Conservation (phyloP, 2,329 filamentous ascomycete species). For the Curvularia spicifera region DNA sequence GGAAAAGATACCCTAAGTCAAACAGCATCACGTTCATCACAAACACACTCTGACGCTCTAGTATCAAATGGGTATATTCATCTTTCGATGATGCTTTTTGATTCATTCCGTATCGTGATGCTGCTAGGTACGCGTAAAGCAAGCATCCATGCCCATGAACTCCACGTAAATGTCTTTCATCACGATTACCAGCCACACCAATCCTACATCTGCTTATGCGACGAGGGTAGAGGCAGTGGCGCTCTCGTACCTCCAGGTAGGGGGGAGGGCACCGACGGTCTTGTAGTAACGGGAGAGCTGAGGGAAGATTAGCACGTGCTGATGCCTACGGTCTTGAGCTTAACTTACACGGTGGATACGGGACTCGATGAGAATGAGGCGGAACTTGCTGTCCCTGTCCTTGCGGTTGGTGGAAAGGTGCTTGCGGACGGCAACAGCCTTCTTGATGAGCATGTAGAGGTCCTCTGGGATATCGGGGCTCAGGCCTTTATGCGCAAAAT, state of each 20-base stretch:
- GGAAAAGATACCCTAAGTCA: conserved; percentile 31
- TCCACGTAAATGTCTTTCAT: conserved; percentile 42
- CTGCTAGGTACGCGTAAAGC: conserved; percentile 45
- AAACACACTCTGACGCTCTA: conserved; percentile 16
- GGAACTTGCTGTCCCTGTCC: conserved; percentile 99
- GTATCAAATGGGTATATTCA: conserved; percentile 29
- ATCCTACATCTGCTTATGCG: conserved; percentile 50
- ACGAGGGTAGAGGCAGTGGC: conserved; percentile 72
- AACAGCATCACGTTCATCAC: conserved; percentile 16
- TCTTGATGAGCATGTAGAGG: conserved; percentile 99
- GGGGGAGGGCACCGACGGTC: conserved; percentile 81
- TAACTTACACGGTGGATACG: conserved; percentile 83
- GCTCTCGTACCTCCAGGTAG: conserved; percentile 99
- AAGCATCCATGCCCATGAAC: conserved; percentile 47
- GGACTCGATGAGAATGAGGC: conserved; percentile 99
- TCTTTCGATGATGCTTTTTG: conserved; percentile 44
- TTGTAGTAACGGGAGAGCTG: conserved; percentile 98
- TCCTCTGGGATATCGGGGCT: conserved; percentile 99
- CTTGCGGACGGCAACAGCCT: conserved; percentile 93
- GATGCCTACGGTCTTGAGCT: neutral
- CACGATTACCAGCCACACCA: conserved; percentile 30
- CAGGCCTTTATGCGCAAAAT: conserved; percentile 70
- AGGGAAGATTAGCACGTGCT: neutral
- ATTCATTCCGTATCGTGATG: conserved; percentile 48
- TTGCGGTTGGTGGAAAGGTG: conserved; percentile 99